Base-by-base conservation (phyloP, 2,329 filamentous ascomycete species). In the Botryotinia convoluta region DNA sequence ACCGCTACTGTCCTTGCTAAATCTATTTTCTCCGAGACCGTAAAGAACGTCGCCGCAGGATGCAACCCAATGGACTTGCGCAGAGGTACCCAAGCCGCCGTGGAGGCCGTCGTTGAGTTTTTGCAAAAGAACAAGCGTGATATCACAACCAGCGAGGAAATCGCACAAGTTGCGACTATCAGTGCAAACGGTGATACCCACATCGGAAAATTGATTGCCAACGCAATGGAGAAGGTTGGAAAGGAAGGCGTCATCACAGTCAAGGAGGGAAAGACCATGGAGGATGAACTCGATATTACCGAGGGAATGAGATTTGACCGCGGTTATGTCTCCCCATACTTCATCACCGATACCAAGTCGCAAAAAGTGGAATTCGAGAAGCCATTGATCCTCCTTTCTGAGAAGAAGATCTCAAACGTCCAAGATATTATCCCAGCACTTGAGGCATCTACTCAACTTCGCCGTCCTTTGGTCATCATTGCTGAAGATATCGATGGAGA, bases 261-360 rank as follows among this genome's bases (percentile, higher is more conserved):
- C 82, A 99, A 99, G 92, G 96, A 99, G 89, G 96, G 96, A 83
- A 99, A 98, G 92, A 98, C 96, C 75, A 92, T 97, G 82, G 91
- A 93, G 81, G 96, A 99, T 80, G 96, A 99, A 90, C 92, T 99
- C 73, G 96, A 99, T 87, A 91, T 99, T 76, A 99, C 96, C 74
- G 96, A 99, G 91, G 96, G 96, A 83, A 99, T 99, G 96, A 94
- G 96, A 85, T 99, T 99, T 87, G 96, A 99, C 90, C 95, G 96
- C 82, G 96, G 96, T 76, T 99, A 92, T 85, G 95, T 97, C 83
- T 99, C 96, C 39, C 95, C 96, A 79, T 99, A 99, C 91, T 99
- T 99, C 89, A 99, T 99, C 88, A 99, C 96, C 87, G 96, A 99
- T 82, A 87, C 94, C 89, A 99, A 99, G 92, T 85, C 95, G 74